phyloP scores from a whole-genome alignment of 208 protist genomes.

The Naegleria lovaniensis region DNA sequence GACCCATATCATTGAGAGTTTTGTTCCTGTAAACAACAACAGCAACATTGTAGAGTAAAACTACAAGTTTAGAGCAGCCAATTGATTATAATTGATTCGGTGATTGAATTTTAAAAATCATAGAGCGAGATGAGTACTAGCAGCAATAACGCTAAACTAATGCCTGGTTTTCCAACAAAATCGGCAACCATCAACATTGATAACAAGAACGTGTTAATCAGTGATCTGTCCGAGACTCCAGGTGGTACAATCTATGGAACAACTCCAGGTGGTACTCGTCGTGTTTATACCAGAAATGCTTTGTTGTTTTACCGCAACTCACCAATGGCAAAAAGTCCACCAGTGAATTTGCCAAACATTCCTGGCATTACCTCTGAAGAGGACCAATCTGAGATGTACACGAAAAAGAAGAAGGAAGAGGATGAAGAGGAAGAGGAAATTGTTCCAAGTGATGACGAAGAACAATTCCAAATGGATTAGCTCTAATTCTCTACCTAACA shows the following conservation, averaged over 20 bases:
- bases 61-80: too few species aligned
- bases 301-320: neutral
- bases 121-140: too few species aligned
- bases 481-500: neutral
- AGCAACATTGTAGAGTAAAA: too few species aligned
- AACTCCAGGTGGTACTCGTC: slow-evolving; percentile 9
- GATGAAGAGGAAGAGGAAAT: neutral
- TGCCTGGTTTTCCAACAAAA: neutral
- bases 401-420: neutral
- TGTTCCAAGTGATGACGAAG: neutral
- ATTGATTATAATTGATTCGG: too few species aligned
- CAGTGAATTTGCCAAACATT: slow-evolving; percentile 20
- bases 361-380: neutral
- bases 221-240: neutral
- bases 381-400: neutral
- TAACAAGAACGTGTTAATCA: neutral
- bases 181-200: neutral
- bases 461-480: slow-evolving; percentile 18
- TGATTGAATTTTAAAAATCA: too few species aligned
- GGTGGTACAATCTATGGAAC: slow-evolving; percentile 16
- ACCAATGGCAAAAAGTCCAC: slow-evolving; percentile 7
- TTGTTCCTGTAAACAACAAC: too few species aligned
- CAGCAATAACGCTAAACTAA: neutral
- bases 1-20: too few species aligned
- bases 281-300: neutral